phyloP scores from a whole-genome alignment of 2,329 filamentous ascomycete genomes.

The Lasiodiplodia theobromae region DNA sequence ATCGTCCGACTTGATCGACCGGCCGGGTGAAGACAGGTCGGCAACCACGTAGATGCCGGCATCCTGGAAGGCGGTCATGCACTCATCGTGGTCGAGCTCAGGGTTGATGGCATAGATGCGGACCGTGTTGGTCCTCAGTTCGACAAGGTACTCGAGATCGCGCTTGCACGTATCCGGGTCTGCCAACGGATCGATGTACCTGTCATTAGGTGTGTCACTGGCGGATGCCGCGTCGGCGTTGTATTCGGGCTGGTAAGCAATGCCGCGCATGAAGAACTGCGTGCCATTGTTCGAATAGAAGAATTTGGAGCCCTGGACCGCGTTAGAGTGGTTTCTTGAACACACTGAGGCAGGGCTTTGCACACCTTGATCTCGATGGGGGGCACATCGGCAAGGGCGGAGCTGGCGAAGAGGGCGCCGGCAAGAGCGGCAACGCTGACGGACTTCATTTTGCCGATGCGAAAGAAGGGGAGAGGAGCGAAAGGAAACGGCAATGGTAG shows the following conservation, averaged over 20 bases:
- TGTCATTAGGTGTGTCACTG: constrained; percentile 47
- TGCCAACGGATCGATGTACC: constrained; percentile 83
- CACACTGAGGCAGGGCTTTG: not conserved
- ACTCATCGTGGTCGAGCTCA: constrained; percentile 75
- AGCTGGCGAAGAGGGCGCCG: constrained; percentile 59
- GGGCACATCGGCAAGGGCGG: constrained; percentile 60
- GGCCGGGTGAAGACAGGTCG: constrained; percentile 81
- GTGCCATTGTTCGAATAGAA: constrained; percentile 85
- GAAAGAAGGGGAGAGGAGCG: not conserved
- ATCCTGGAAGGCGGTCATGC: constrained; percentile 82
- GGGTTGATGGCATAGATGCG: constrained; percentile 95
- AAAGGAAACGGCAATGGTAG: constrained; percentile 11
- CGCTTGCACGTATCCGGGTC: constrained; percentile 76
- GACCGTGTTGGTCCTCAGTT: constrained; percentile 88
- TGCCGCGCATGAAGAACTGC: constrained; percentile 80
- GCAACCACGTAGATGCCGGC: constrained; percentile 95
- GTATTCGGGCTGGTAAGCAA: constrained; percentile 91
- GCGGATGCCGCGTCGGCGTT: constrained; percentile 56
- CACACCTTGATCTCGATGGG: constrained; percentile 74
- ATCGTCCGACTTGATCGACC: constrained; percentile 84
- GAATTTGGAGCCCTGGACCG: constrained; percentile 75
- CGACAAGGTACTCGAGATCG: constrained; percentile 80
- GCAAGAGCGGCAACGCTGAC: constrained; percentile 58
- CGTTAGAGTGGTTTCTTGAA: constrained; percentile 29
- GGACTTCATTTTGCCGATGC: constrained; percentile 61